Base-by-base conservation (phyloP, 768 basidiomycete genomes). In the Pleurotus cornucopiae region DNA sequence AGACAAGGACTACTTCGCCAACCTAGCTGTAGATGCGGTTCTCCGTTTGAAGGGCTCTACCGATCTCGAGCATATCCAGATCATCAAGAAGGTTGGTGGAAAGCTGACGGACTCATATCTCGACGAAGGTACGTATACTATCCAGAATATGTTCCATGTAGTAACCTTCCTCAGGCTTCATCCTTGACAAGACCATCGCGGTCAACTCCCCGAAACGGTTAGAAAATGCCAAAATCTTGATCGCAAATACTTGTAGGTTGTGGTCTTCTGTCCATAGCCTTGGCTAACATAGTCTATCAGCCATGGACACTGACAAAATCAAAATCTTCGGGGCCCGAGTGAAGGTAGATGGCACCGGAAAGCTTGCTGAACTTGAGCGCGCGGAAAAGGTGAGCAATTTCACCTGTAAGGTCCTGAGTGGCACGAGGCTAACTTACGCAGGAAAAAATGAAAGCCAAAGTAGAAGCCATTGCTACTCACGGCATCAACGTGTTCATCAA, bases 301-400 rank as follows among this genome's bases (percentile, higher is more conserved):
- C 97, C 2, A 98, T 98, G 97, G 97, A 99, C 73, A 99, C 97
- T 23, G 97, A 99, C 75, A 99, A 99, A 72, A 97, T 98, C 78
- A 99, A 99, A 75, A 89, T 99, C 58, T 99, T 99, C 59, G 97
- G 97, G 43, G 96, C 97, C 0, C 82, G 94, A 38, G 86, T 98
- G 60, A 93, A 94, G 73, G 97, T 98, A 5, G 96, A 98, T 64
- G 81, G 91, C 46, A 96, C 97, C 2, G 91, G 95, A 52, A 98
- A 99, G 74, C 84, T 99, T 5, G 97, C 97, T 6, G 97, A 99
- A 71, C 85, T 99, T 14, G 97, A 99, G 71, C 88, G 95, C 9
- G 97, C 97, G 5, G 97, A 98, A 72, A 80, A 86, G 65, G 91
- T 88, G 62, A 26, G 80, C 71, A 43, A 40, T 51, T 14, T n/a